Base-by-base conservation (phyloP, 148 eudicot species). In the Drosera capensis region DNA sequence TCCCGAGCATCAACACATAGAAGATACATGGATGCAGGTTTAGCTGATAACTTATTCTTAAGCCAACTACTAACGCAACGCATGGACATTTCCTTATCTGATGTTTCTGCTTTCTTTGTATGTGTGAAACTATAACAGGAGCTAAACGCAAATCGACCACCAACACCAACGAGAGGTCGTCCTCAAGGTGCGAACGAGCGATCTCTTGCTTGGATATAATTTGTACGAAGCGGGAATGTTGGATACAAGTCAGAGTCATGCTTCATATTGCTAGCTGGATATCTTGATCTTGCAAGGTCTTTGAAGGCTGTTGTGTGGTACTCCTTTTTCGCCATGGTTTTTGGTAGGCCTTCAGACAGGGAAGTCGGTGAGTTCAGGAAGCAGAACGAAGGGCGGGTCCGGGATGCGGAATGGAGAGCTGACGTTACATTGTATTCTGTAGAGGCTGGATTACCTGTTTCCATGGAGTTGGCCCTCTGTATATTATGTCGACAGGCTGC, bases 21-120 rank as follows among this genome's bases (percentile, higher is more conserved):
- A 88, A 49, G 99, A 84, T 64, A 90, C 99, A 17, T 90, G 99
- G 99, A 90, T 90, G 99, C 99, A 90, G 99, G 95, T 88, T 38
- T 7, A 37, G 19, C 34, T 7, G 16, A 19, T 51, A 7, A 44
- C 20, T 50, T 42, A n/a, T n/a, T n/a, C n/a, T n/a, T n/a, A n/a
- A n/a, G 43, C 29, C 17, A 25, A 43, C n/a, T 13, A 17, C 23
- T 13, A 15, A 15, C 11, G n/a, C 14, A 11, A 2, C n/a, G 38
- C 14, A 34, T 34, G 12, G 35, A n/a, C 12, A 12, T 30, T 48
- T 12, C 19, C 47, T 21, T 12, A 9, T 43, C 11, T 18, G 20
- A 11, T 17, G 13, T 23, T 19, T n/a, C 23, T 31, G 15, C 38
- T 48, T 11, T 42, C 25, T 4, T 43, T 22, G 2, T 20, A 12